A percentile compares a stretch with the other conserved stretches of the same genome.
These are phyloP conservation scores for Aspergillus clavatus DNA, from an alignment of 2,329 filamentous ascomycete genomes.

Conservation along the genomic window DNA sequence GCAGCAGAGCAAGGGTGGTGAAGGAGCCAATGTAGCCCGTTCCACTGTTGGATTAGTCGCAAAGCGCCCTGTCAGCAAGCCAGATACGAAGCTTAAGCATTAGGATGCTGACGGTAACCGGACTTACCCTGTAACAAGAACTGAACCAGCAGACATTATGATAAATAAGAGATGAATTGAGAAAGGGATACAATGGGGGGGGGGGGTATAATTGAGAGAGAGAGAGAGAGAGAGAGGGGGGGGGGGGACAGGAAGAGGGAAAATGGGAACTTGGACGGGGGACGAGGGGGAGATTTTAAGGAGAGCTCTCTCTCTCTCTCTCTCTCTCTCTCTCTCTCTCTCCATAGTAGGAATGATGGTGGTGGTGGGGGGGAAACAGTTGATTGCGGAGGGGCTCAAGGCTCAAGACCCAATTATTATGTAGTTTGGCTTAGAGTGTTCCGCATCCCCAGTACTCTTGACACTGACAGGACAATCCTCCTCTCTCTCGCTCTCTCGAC, in stretches of 20 bases:
- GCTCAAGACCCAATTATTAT: too few relatives aligned
- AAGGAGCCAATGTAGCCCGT: slow-evolving; percentile 99
- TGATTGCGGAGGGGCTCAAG: too few relatives aligned
- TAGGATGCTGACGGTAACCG: too few relatives aligned
- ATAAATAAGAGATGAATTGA: not conserved
- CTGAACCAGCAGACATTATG: slow-evolving; percentile 74
- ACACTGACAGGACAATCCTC: too few relatives aligned
- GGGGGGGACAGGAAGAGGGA: slow-evolving; percentile 1
- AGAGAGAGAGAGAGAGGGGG: slow-evolving; percentile 3
- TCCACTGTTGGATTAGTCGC: slow-evolving; percentile 57
- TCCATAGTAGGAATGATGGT: too few relatives aligned
- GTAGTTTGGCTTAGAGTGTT: too few relatives aligned
- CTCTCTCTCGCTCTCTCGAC: too few relatives aligned
- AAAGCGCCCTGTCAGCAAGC: slow-evolving; percentile 21
- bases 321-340: too few relatives aligned
- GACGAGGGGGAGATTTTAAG: slow-evolving; percentile 6
- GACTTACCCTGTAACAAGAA: slow-evolving; percentile 85
- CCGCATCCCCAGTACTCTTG: too few relatives aligned
- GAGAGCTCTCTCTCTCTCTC: too few relatives aligned
- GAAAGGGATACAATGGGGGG: not conserved
- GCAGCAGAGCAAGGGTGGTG: slow-evolving; percentile 83
- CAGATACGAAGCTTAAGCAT: slow-evolving; percentile 26
- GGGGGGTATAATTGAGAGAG: not conserved
- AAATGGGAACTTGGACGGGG: not conserved
- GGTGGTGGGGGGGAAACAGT: slow-evolving; percentile 2